Evolutionary conservation across 2,329 filamentous ascomycete species (phyloP), one percentile per base, ranked within the genome.

Genomic region (Shiraia sp.): DNA sequence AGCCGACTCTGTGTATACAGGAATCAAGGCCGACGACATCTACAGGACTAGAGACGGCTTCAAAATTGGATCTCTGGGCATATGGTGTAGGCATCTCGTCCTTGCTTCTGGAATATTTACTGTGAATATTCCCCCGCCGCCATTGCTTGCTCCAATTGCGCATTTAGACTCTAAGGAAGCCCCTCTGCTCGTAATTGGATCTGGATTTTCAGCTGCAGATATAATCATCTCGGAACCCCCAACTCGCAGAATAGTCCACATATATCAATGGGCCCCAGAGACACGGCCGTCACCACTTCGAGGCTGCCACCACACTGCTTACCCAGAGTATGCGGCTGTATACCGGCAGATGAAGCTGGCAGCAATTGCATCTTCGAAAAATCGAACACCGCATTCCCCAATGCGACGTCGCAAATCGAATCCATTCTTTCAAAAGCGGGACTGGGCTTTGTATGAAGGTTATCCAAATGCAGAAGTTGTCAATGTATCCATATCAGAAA

Each of bases 131-230:
- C 72, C 75, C 9, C 77, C 79, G 2, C 74, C 75, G 8, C 70
- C 73, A 2, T 55, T 77, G 8, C 69, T 82, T 3, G 59, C 69
- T 12, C 77, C 79, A 1, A 52, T 83, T 6, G 50, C 73, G 33
- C 44, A 51, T 29, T 62, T 52, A 39, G 51, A 42, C 42, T 45
- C 40, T 13, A 12, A 34, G 1, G 38, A 63, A 2, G 51, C 62
- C 3, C 77, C 79, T 0, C 56, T 82, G 2, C 70, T 84, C 3
- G 75, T 83, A 5, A 71, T 84, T 34, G 81, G 81, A 5, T 83
- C 80, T 7, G 81, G 81, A 1, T 84, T 83, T 61, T 81, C 79
- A 2, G 81, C 81, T 2, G 81, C 81, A 17, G 81, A 84, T 64
- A 70, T 78, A 3, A 82, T 83, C 35, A 77, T 82, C 27, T 81